Evolutionary conservation across 129 eudicot species (phyloP).

Genomic region (Flaveria trinervia): DNA sequence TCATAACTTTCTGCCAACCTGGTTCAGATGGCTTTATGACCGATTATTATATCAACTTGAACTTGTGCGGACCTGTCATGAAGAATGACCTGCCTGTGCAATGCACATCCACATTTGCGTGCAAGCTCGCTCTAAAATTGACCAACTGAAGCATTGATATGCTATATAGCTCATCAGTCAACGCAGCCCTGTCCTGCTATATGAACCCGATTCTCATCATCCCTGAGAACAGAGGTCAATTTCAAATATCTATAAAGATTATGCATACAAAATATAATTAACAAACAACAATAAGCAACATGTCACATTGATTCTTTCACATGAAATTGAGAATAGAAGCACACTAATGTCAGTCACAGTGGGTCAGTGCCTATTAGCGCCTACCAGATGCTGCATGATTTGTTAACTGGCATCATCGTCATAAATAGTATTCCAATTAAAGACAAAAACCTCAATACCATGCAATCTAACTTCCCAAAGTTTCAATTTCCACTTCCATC

Average conservation of each 20-base stretch:
- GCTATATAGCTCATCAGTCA: slow-evolving; percentile 2
- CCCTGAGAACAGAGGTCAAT: slow-evolving; percentile 15
- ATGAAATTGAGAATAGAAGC: neutral
- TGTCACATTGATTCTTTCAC: neutral
- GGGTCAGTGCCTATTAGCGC: neutral
- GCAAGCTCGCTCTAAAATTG: neutral
- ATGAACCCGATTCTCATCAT: slow-evolving; percentile 16
- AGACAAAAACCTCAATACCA: slow-evolving; percentile 14
- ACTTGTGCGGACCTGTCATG: slow-evolving; percentile 10
- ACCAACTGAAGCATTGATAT: neutral
- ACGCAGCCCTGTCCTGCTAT: slow-evolving; percentile 18
- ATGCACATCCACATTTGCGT: slow-evolving; percentile 1
- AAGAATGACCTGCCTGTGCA: neutral
- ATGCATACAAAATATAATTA: neutral
- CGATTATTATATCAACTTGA: neutral
- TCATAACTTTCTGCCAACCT: slow-evolving; percentile 11
- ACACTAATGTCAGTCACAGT: neutral
- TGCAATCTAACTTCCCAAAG: neutral
- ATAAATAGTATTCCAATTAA: neutral
- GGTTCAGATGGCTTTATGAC: slow-evolving; percentile 17
- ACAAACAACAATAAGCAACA: neutral
- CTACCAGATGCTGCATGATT: slow-evolving; percentile 2
- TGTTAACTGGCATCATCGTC: neutral
- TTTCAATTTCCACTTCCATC: neutral
- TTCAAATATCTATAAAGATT: neutral